Percentiles rank a stretch among this genome's conserved stretches.
phyloP scores from a whole-genome alignment of 2,329 filamentous ascomycete species.

The Fusarium pseudoanthophilum region DNA sequence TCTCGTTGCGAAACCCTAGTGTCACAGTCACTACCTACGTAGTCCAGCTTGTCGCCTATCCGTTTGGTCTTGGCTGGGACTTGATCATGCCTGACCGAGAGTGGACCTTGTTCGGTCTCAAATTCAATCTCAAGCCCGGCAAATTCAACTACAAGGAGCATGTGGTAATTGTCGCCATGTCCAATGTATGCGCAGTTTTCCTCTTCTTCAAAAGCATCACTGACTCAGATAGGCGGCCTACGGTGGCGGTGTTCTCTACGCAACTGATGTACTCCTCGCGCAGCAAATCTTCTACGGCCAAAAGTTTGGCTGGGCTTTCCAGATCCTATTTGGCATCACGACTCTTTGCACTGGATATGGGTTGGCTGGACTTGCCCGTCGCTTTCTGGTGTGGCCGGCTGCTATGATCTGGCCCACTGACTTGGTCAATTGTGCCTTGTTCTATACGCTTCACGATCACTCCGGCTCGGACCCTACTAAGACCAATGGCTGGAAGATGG shows the following conservation, averaged over 20 bases:
- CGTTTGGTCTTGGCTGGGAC: slow-evolving; percentile 66
- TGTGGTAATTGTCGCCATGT: slow-evolving; percentile 71
- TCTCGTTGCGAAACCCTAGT: slow-evolving; percentile 68
- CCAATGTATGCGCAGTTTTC: slow-evolving; percentile 60
- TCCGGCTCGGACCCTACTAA: slow-evolving; percentile 59
- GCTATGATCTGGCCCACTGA: slow-evolving; percentile 69
- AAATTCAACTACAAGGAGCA: slow-evolving; percentile 72
- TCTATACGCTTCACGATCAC: slow-evolving; percentile 60
- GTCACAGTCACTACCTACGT: slow-evolving; percentile 70
- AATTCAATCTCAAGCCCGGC: slow-evolving; percentile 66
- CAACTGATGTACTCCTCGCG: slow-evolving; percentile 61
- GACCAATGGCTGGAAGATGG: slow-evolving; percentile 69
- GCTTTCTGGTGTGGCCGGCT: slow-evolving; percentile 64
- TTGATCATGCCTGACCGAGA: slow-evolving; percentile 63
- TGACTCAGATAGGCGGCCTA: slow-evolving; percentile 61
- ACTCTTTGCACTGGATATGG: slow-evolving; percentile 68
- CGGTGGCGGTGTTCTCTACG: slow-evolving; percentile 67
- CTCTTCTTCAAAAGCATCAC: slow-evolving; percentile 22
- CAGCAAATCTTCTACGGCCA: slow-evolving; percentile 68
- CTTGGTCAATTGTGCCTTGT: slow-evolving; percentile 63
- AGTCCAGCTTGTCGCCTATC: slow-evolving; percentile 71
- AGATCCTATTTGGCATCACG: slow-evolving; percentile 64
- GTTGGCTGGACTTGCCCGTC: slow-evolving; percentile 63
- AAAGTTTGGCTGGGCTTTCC: slow-evolving; percentile 64
- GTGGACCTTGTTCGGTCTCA: slow-evolving; percentile 62